Evolutionary conservation across 768 basidiomycete genomes (phyloP).

Genomic region (Calocera viscosa): DNA sequence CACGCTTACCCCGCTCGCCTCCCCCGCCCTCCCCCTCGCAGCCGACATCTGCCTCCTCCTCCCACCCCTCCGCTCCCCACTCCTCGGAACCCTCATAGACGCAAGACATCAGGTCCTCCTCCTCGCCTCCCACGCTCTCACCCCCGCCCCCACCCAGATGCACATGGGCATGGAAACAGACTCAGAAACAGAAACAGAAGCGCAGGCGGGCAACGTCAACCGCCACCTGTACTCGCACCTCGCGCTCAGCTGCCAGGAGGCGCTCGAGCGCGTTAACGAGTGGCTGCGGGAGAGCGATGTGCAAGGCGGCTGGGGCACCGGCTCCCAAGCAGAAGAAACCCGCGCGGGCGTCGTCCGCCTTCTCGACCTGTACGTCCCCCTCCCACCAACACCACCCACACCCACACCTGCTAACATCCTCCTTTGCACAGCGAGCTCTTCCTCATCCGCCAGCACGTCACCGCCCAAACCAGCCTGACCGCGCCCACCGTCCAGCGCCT

Average conservation of each 20-base stretch:
- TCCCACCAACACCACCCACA: neutral
- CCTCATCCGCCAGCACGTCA: neutral
- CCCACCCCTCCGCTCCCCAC: neutral
- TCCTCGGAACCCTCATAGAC: conserved; percentile 3
- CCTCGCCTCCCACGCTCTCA: neutral
- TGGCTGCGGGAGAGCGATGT: neutral
- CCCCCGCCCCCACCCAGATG: neutral
- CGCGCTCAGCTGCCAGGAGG: conserved; percentile 6
- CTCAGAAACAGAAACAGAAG: neutral
- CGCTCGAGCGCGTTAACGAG: neutral
- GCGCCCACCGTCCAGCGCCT: neutral
- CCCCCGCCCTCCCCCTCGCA: neutral
- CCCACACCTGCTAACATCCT: neutral
- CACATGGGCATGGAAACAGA: too few relatives aligned
- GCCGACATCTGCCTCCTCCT: neutral
- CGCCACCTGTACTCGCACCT: neutral
- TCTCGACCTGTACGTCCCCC: neutral
- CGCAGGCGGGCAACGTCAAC: neutral
- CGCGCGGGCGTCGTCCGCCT: neutral
- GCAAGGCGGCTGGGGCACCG: neutral
- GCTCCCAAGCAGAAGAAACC: neutral
- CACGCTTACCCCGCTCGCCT: neutral
- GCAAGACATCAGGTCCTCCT: neutral
- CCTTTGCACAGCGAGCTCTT: neutral
- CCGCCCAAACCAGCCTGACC: neutral